Evolutionary conservation across 2,329 filamentous ascomycete genomes (phyloP).

Genomic region (Davidsoniella australis): DNA sequence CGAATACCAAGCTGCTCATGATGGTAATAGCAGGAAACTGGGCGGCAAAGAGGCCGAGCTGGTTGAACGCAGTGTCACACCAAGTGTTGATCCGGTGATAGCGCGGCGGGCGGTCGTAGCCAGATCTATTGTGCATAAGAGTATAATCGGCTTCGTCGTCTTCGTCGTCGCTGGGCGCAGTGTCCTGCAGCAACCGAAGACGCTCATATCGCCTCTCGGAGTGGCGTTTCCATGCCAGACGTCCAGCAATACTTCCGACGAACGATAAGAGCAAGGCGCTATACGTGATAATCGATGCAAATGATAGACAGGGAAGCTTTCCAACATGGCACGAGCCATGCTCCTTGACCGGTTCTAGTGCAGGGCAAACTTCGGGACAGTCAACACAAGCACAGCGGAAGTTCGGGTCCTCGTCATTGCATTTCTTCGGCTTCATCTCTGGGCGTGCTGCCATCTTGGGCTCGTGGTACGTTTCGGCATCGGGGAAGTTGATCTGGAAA

Average conservation of each 20-base stretch:
- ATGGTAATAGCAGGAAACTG: slow-evolving; percentile 77
- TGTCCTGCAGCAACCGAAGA: slow-evolving; percentile 72
- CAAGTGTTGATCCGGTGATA: slow-evolving; percentile 72
- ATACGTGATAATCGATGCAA: slow-evolving; percentile 79
- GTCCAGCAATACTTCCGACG: slow-evolving; percentile 49
- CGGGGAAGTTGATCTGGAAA: slow-evolving; percentile 91
- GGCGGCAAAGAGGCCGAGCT: slow-evolving; percentile 64
- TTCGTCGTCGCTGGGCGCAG: slow-evolving; percentile 74
- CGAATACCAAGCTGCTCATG: slow-evolving; percentile 51
- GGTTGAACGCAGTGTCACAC: slow-evolving; percentile 65
- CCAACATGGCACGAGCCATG: slow-evolving; percentile 66
- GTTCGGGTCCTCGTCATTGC: slow-evolving; percentile 71
- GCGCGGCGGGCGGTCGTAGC: slow-evolving; percentile 61
- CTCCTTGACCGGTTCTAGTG: slow-evolving; percentile 58
- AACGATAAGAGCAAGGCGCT: slow-evolving; percentile 54
- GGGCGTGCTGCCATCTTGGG: slow-evolving; percentile 50
- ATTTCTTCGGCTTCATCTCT: slow-evolving; percentile 61
- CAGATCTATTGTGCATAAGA: slow-evolving; percentile 48
- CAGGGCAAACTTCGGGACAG: slow-evolving; percentile 71
- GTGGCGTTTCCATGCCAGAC: slow-evolving; percentile 59
- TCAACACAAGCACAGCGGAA: slow-evolving; percentile 91
- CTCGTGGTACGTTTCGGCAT: slow-evolving; percentile 24
- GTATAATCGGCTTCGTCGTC: slow-evolving; percentile 56
- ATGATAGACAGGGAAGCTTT: slow-evolving; percentile 78
- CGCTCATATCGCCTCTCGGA: slow-evolving; percentile 61